Evolutionary conservation across 108 stramenopile genomes (phyloP), one percentile per base, ranked within the genome.

Genomic region (Parietichytrium sp.): DNA sequence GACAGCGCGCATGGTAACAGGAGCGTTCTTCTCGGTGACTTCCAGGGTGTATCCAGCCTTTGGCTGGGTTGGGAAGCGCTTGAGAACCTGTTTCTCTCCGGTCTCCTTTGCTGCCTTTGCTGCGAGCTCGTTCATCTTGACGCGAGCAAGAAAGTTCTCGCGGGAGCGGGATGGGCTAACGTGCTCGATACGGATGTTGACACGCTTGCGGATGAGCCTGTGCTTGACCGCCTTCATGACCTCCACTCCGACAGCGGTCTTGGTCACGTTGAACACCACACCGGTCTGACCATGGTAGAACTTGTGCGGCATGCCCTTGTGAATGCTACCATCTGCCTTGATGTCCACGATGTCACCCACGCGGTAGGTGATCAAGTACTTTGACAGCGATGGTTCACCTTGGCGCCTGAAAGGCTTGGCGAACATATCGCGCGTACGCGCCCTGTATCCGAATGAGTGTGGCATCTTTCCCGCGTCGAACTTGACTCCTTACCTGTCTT

Each of bases 281-380:
- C 98, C 98, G 49, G 98, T 99, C 51, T 97, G 95, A 83, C 98
- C 98, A 87, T 99, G 98, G 94, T 98, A 99, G 91, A 92, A 90
- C 92, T 97, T 97, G 96, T 96, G 94, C 55, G 98, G 98, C 98
- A 99, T 99, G 91, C 98, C 98, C 93, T 97, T 98, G 92, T 98
- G 97, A 80, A 96, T 88, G 83, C 96, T 93, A 20, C 96, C 93
- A 90, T 99, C 91, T 83, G 94, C 95, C 82, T 95, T 96, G 91
- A 99, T 97, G 85, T 99, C 98, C 4, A 99, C 98, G 88, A 95
- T 96, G 89, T 99, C 98, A 33, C 98, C 98, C 20, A 96, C 90
- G 95, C 97, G 93, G 78, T 93, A 91, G 30, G 83, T 89, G 87
- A 92, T 87, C 80, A 96, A 80, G 88, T 94, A 96, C 88, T 92